These are phyloP conservation scores for Polygonum maritimum DNA, from an alignment of 148 eudicot species.

Conservation along the genomic window DNA sequence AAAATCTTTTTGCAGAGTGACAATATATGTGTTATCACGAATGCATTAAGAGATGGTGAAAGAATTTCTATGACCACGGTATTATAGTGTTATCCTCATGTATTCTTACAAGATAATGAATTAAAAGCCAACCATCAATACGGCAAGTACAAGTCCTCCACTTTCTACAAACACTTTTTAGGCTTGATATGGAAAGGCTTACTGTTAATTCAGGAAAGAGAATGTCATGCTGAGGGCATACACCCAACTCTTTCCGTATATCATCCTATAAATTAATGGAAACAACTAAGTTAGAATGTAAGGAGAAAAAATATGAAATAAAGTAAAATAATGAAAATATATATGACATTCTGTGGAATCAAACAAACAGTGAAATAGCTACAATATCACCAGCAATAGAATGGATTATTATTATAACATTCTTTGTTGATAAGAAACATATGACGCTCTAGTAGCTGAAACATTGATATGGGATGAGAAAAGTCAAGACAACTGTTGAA, in stretches of 20 bases:
- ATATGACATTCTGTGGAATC: background rate
- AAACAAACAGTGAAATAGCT: background rate
- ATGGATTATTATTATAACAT: background rate
- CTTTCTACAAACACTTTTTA: background rate
- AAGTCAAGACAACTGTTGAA: background rate
- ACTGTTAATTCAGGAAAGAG: slow-evolving; percentile 93
- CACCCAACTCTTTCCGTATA: slow-evolving; percentile 91
- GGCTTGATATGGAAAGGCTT: slow-evolving; percentile 21
- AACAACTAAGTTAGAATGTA: background rate
- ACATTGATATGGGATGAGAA: background rate
- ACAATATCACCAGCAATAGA: background rate
- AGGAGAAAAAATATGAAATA: background rate
- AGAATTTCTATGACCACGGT: background rate
- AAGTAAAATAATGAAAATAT: background rate
- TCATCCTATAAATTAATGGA: slow-evolving; percentile 47
- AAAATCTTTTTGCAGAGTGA: background rate
- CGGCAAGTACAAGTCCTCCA: background rate
- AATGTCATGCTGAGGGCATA: slow-evolving; percentile 94
- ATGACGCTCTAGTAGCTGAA: background rate
- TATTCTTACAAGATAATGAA: background rate
- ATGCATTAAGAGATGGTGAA: background rate
- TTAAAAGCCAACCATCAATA: background rate
- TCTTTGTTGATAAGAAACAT: background rate
- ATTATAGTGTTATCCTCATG: background rate
- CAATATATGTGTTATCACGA: background rate